Evolutionary conservation across 768 basidiomycete genomes (phyloP).

Genomic region (Lactarius pseudohatsudake): DNA sequence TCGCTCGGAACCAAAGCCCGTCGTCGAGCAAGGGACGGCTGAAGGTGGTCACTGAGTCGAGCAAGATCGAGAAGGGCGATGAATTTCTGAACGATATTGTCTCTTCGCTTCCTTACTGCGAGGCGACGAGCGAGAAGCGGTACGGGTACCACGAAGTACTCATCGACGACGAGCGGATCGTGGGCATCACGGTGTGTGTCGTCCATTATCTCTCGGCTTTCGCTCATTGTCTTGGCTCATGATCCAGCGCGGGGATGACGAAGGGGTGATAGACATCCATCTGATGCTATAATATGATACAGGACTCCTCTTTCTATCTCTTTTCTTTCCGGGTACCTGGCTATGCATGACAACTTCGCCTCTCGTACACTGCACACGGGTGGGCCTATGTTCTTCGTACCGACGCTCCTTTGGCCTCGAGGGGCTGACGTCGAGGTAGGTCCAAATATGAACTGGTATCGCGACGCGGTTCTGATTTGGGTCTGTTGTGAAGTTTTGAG

Average conservation of each 20-base stretch:
- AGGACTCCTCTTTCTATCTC: conserved; percentile 1
- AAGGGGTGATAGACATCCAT: conserved; percentile 19
- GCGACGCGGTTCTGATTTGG: not conserved
- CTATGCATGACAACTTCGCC: not conserved
- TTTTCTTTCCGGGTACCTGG: conserved; percentile 6
- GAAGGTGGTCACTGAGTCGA: conserved; percentile 24
- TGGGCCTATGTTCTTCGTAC: not conserved
- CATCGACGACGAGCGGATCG: conserved; percentile 24
- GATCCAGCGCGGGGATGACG: conserved; percentile 20
- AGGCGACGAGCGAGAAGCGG: conserved; percentile 26
- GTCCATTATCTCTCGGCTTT: not conserved
- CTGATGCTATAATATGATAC: conserved; percentile 13
- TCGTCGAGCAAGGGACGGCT: conserved; percentile 1
- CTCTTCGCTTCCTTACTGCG: conserved; percentile 23
- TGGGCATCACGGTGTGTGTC: conserved; percentile 24
- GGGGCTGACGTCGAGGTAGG: not conserved
- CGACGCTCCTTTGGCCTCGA: too few species aligned
- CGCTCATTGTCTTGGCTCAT: not conserved
- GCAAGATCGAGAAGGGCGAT: conserved; percentile 18
- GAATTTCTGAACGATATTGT: conserved; percentile 26
- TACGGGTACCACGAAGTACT: conserved; percentile 25
- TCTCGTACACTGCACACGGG: not conserved
- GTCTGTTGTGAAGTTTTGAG: conserved; percentile 6
- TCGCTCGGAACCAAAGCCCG: conserved; percentile 3
- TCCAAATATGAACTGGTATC: not conserved